A percentile compares a stretch with the other conserved stretches of the same genome.
Evolutionary conservation across 2,329 filamentous ascomycete genomes (phyloP).

Genomic region (Penicillium sp.): DNA sequence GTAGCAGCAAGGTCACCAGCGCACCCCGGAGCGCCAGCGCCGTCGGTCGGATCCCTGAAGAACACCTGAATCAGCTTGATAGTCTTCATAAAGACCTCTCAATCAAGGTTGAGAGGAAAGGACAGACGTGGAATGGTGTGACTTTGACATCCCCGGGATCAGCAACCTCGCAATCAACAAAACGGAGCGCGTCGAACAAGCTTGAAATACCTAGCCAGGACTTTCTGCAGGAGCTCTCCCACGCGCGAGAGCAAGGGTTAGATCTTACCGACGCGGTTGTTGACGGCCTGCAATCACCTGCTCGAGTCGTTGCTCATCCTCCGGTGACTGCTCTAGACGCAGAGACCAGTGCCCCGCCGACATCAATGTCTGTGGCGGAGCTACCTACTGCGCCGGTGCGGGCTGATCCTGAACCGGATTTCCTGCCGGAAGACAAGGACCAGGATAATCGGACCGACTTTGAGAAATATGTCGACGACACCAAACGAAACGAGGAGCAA

Average conservation of each 20-base stretch:
- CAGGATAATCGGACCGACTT: constrained; percentile 38
- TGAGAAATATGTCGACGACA: constrained; percentile 44
- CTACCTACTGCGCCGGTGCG: constrained; percentile 23
- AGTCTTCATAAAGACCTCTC: constrained; percentile 40
- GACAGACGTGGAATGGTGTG: constrained; percentile 37
- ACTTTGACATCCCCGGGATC: constrained; percentile 11
- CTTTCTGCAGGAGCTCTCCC: constrained; percentile 13
- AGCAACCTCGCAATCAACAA: constrained; percentile 10
- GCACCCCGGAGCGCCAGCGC: constrained; percentile 25
- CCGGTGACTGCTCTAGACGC: constrained; percentile 10
- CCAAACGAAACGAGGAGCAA: constrained; percentile 31
- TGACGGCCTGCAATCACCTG: constrained; percentile 14
- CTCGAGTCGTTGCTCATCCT: constrained; percentile 5
- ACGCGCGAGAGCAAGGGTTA: constrained; percentile 9
- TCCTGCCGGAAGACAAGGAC: constrained; percentile 11
- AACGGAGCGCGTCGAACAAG: constrained; percentile 20
- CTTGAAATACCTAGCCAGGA: constrained; percentile 22
- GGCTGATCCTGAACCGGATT: constrained; percentile 13
- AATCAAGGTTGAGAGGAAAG: constrained; percentile 39
- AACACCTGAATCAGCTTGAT: constrained; percentile 44
- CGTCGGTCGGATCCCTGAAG: constrained; percentile 42
- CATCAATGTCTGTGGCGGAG: constrained; percentile 34
- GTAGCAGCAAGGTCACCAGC: constrained; percentile 30
- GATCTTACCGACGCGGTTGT: constrained; percentile 18
- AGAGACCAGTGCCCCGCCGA: constrained; percentile 10